Percentiles rank a stretch among this genome's conserved stretches.
These are phyloP conservation scores for Leccinum arenicola DNA, from an alignment of 768 basidiomycete genomes.

Conservation along the genomic window DNA sequence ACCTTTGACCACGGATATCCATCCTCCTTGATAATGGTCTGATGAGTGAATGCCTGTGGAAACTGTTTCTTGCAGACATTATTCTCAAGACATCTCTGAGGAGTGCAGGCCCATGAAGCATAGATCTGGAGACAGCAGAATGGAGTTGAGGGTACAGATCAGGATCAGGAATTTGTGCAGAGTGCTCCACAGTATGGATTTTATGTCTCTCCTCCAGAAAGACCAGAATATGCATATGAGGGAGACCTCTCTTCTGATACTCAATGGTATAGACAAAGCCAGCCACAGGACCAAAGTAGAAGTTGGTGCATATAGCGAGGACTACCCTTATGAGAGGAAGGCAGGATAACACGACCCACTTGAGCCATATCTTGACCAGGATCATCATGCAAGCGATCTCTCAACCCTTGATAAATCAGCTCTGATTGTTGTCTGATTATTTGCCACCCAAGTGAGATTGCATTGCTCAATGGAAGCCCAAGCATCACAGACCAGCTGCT, in stretches of 20 bases:
- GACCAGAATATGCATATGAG: not conserved
- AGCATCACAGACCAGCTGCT: not conserved
- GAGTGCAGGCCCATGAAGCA: not conserved
- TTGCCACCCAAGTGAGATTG: not conserved
- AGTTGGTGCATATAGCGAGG: conserved; percentile 41
- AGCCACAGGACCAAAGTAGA: conserved; percentile 40
- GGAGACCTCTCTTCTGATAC: not conserved
- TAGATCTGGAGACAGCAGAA: conserved; percentile 20
- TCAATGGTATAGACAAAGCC: conserved; percentile 52
- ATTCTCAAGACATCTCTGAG: not conserved
- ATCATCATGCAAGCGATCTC: not conserved
- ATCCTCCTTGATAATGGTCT: not conserved
- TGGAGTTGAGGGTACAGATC: not conserved
- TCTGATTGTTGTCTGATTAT: not conserved
- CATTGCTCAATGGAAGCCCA: not conserved
- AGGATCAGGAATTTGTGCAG: not conserved
- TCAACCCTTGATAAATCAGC: not conserved
- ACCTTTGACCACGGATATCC: conserved; percentile 24
- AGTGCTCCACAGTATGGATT: conserved; percentile 1
- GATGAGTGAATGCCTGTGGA: not conserved
- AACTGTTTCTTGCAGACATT: not conserved
- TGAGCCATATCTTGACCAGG: not conserved
- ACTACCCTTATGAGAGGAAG: conserved; percentile 38
- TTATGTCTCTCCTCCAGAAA: not conserved
- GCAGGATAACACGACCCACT: not conserved